phyloP scores from a whole-genome alignment of 495 filamentous ascomycete genomes.

The Astrothelium subdiscretum region DNA sequence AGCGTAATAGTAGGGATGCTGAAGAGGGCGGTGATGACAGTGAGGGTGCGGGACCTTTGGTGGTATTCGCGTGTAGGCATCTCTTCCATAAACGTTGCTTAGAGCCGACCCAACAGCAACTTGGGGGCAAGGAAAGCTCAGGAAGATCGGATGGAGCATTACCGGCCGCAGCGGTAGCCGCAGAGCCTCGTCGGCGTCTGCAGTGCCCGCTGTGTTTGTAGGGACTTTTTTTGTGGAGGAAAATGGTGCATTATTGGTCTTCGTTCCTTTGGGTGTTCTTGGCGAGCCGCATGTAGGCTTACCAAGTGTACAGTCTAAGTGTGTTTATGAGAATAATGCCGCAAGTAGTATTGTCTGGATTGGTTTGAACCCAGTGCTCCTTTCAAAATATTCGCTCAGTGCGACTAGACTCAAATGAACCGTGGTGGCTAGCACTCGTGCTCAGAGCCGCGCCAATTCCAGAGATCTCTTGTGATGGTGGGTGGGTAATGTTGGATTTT shows the following conservation, averaged over 20 bases:
- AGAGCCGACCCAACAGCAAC: conserved; percentile 9
- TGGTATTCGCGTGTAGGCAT: conserved; percentile 33
- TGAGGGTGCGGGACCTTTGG: conserved; percentile 17
- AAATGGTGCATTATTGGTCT: neutral
- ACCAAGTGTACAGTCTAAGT: neutral
- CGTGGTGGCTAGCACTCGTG: no score
- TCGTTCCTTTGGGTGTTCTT: neutral
- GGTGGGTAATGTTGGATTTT: no score
- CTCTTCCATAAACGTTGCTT: conserved; percentile 27
- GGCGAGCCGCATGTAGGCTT: neutral
- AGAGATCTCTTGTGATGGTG: no score
- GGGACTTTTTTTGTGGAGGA: neutral
- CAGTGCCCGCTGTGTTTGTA: neutral
- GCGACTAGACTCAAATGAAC: no score
- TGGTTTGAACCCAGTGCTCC: neutral
- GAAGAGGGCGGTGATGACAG: conserved; percentile 7
- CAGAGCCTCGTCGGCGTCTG: neutral
- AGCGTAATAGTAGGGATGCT: neutral
- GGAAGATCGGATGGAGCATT: neutral
- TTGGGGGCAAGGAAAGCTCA: neutral
- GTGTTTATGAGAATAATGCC: neutral
- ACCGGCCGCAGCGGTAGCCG: neutral
- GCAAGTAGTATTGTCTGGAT: neutral
- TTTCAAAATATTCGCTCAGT: neutral
- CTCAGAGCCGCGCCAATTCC: no score